Evolutionary conservation across 257 asterid species (phyloP).

Genomic region (Thymus quinquecostatus): DNA sequence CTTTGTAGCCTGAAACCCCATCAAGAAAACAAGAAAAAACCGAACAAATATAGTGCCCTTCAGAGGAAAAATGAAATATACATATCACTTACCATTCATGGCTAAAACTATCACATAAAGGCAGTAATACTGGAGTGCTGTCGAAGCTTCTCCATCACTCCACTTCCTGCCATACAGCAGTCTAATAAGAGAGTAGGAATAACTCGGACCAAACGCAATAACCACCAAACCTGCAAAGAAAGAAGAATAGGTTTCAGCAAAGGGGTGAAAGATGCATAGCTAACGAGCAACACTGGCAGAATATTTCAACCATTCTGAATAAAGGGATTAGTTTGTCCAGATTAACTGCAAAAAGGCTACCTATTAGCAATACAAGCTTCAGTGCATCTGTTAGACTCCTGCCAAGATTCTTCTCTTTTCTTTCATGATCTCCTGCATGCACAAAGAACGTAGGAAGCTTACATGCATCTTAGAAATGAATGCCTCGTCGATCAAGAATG

Average conservation of each 20-base stretch:
- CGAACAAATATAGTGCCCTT: neutral
- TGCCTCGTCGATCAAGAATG: neutral
- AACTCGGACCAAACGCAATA: conserved; percentile 93
- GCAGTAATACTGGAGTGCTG: conserved; percentile 78
- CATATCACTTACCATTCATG: conserved; percentile 98
- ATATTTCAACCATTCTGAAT: conserved; percentile 15
- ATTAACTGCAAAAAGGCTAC: conserved; percentile 40
- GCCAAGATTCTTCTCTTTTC: conserved; percentile 60
- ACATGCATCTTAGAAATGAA: conserved; percentile 23
- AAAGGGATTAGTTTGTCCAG: neutral
- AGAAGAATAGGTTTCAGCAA: conserved; percentile 22
- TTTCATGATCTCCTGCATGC: conserved; percentile 58
- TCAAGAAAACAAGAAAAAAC: neutral
- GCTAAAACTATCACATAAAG: conserved; percentile 85
- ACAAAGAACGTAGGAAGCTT: conserved; percentile 1
- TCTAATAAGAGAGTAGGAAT: conserved; percentile 91
- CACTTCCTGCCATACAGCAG: conserved; percentile 86
- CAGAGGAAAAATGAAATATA: neutral
- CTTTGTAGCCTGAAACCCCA: neutral
- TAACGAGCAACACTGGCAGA: conserved; percentile 9
- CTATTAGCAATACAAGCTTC: conserved; percentile 92
- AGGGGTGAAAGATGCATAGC: conserved; percentile 11
- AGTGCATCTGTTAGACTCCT: conserved; percentile 77
- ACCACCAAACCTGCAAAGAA: conserved; percentile 70
- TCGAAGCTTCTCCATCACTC: conserved; percentile 99